Evolutionary conservation across 2,329 filamentous ascomycete species (phyloP).

Genomic region (Aspergillus ochraceoroseus): DNA sequence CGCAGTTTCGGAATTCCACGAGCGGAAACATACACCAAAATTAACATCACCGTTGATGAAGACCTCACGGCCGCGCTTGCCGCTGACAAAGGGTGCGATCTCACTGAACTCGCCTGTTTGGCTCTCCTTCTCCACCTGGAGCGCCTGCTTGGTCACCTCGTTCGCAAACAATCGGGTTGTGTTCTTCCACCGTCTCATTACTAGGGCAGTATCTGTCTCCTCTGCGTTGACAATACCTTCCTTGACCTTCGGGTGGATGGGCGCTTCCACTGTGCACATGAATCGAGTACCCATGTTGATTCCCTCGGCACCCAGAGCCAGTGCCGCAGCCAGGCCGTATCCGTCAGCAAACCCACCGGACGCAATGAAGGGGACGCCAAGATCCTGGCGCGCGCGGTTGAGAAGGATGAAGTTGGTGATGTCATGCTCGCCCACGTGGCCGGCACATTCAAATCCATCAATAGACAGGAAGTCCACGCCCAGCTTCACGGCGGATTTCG

Average conservation of each 20-base stretch:
- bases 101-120: conserved; percentile 82
- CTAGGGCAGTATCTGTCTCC: conserved; percentile 85
- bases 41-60: conserved; percentile 89
- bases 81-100: conserved; percentile 80
- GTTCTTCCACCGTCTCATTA: conserved; percentile 88
- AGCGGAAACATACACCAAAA: conserved; percentile 64
- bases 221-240: conserved; percentile 80
- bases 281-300: conserved; percentile 99
- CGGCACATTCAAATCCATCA: conserved; percentile 96
- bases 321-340: conserved; percentile 81
- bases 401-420: conserved; percentile 62
- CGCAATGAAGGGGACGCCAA: conserved; percentile 87
- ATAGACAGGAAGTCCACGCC: conserved; percentile 96
- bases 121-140: conserved; percentile 78
- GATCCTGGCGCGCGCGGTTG: conserved; percentile 73
- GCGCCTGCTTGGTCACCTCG: conserved; percentile 73
- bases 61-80: conserved; percentile 83
- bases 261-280: conserved; percentile 91
- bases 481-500: conserved; percentile 82
- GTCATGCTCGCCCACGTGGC: conserved; percentile 53
- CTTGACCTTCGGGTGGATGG: conserved; percentile 92
- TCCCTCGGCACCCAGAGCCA: conserved; percentile 84
- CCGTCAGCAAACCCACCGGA: conserved; percentile 95
- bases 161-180: conserved; percentile 85
- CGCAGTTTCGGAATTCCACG: too few relatives aligned